Conservation (phyloP, 106 monocot species). For the Chionographis japonica region DNA sequence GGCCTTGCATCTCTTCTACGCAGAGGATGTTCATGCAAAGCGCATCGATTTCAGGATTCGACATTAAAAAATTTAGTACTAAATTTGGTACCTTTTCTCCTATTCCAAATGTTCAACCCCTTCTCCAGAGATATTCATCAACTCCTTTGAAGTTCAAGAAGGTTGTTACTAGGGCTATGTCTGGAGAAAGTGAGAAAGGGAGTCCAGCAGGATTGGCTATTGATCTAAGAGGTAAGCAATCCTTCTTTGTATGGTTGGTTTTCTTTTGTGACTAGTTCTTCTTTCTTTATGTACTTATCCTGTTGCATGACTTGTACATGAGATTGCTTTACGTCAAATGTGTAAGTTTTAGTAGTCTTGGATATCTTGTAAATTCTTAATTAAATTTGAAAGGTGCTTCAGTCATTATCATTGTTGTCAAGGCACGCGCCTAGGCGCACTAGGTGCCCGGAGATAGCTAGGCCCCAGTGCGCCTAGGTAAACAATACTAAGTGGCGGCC, state of each 20-base stretch:
- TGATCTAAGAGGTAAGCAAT: conserved; percentile 56
- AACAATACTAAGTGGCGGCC: no score
- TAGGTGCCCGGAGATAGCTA: no score
- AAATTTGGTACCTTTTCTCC: conserved; percentile 22
- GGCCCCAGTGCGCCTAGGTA: no score
- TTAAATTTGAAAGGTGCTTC: no score
- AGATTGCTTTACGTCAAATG: no score
- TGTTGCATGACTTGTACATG: neutral
- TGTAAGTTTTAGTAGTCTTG: no score
- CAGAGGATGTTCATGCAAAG: conserved; percentile 16
- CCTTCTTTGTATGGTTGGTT: no score
- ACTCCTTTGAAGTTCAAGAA: conserved; percentile 17
- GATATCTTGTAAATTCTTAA: no score
- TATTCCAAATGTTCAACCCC: conserved; percentile 21
- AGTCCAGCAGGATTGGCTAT: conserved; percentile 50
- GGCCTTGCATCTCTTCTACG: conserved; percentile 33
- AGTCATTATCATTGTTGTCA: no score
- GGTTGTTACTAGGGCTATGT: conserved; percentile 51
- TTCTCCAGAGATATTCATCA: conserved; percentile 7
- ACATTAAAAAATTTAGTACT: neutral
- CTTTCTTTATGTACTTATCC: neutral
- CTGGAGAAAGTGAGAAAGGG: conserved; percentile 27
- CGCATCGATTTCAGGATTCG: neutral
- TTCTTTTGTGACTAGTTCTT: neutral
- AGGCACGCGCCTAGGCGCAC: no score